Evolutionary conservation across 768 basidiomycete genomes (phyloP).

Genomic region (Pisolithus orientalis): DNA sequence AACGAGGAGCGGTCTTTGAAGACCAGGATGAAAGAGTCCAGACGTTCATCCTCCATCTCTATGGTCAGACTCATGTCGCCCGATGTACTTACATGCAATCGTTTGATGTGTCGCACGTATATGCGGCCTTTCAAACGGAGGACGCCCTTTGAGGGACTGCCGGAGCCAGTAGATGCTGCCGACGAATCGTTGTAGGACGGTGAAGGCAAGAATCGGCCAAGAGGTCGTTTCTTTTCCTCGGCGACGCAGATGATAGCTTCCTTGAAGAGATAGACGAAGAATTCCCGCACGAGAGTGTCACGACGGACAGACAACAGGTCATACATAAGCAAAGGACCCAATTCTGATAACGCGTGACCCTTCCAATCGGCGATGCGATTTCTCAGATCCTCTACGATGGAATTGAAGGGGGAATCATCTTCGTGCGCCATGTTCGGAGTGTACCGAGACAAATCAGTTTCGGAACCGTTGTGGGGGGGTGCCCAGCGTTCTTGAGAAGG

Average conservation of each 20-base stretch:
- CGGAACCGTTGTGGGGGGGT: conserved; percentile 24
- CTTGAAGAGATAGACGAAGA: conserved; percentile 94
- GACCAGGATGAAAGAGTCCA: conserved; percentile 93
- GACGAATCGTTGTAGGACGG: conserved; percentile 48
- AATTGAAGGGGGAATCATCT: conserved; percentile 71
- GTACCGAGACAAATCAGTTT: conserved; percentile 27
- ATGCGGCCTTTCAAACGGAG: conserved; percentile 92
- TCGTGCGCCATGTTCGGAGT: conserved; percentile 27
- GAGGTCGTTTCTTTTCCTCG: conserved; percentile 86
- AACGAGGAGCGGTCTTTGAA: conserved; percentile 88
- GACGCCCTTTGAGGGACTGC: conserved; percentile 48
- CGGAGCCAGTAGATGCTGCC: conserved; percentile 32
- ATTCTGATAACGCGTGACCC: conserved; percentile 82
- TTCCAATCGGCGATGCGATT: conserved; percentile 95
- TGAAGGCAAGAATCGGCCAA: conserved; percentile 69
- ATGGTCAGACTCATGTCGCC: conserved; percentile 93
- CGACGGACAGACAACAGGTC: conserved; percentile 86
- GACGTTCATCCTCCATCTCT: conserved; percentile 91
- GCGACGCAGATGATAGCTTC: conserved; percentile 98
- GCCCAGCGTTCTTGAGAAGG: conserved; percentile 18
- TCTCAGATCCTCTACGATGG: conserved; percentile 84
- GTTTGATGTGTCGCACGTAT: conserved; percentile 90
- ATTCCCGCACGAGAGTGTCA: conserved; percentile 86
- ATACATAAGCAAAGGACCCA: conserved; percentile 88
- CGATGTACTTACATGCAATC: conserved; percentile 73